These are phyloP conservation scores for Hippophae gyantsensis DNA, from an alignment of 306 rosid species.

Conservation along the genomic window DNA sequence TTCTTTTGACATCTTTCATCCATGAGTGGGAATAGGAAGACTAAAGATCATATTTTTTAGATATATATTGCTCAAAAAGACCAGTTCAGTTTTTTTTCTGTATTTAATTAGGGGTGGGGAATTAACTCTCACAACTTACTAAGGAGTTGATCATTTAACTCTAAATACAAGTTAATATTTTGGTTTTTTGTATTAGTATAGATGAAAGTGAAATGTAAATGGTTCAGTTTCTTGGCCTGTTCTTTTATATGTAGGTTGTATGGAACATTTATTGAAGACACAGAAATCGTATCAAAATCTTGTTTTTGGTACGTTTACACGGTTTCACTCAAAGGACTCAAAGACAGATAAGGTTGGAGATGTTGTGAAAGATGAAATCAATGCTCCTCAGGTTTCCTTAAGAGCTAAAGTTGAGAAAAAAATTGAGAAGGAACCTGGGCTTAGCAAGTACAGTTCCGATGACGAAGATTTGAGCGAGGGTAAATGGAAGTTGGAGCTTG, in stretches of 20 bases:
- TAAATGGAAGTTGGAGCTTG: conserved; percentile 64
- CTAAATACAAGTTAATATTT: neutral
- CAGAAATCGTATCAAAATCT: conserved; percentile 35
- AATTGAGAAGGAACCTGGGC: conserved; percentile 18
- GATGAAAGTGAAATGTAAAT: neutral
- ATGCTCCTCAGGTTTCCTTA: conserved; percentile 24
- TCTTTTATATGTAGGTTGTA: conserved; percentile 31
- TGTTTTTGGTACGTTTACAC: conserved; percentile 30
- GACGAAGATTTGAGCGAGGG: conserved; percentile 46
- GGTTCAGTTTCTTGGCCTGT: neutral
- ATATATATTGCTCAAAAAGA: too few relatives aligned
- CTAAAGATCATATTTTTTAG: too few relatives aligned
- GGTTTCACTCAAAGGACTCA: conserved; percentile 44
- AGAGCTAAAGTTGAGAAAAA: conserved; percentile 32
- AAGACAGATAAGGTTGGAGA: conserved; percentile 40
- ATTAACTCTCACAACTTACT: too few relatives aligned
- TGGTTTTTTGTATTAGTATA: neutral
- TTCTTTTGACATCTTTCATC: too few relatives aligned
- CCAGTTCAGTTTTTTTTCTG: too few relatives aligned
- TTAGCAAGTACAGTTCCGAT: conserved; percentile 32
- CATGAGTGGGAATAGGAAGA: too few relatives aligned
- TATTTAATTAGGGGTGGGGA: too few relatives aligned
- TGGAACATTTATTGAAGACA: conserved; percentile 25
- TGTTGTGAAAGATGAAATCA: conserved; percentile 23
- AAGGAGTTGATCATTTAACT: too few relatives aligned